These are phyloP conservation scores for Aotearoamyces nothofagi DNA, from an alignment of 2,329 filamentous ascomycete species.

Conservation along the genomic window DNA sequence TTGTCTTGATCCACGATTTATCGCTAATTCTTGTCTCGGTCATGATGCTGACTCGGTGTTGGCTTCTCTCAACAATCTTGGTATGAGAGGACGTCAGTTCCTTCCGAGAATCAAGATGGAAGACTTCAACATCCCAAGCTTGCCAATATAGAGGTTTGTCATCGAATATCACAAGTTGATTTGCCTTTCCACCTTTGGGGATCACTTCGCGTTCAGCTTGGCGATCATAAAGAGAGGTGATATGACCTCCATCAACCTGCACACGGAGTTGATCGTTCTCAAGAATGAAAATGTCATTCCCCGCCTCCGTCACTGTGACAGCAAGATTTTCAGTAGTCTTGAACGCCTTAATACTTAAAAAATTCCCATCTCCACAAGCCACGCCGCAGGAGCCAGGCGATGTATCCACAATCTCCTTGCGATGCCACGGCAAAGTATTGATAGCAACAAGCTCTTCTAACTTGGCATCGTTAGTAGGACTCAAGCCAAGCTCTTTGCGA, in stretches of 20 bases:
- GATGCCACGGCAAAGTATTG: conserved; percentile 79
- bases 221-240: conserved; percentile 74
- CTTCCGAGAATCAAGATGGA: conserved; percentile 74
- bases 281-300: conserved; percentile 56
- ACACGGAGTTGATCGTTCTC: conserved; percentile 65
- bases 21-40: conserved; percentile 82
- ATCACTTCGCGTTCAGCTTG: conserved; percentile 63
- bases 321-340: conserved; percentile 29
- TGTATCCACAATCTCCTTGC: conserved; percentile 57
- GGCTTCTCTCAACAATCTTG: conserved; percentile 52
- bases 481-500: conserved; percentile 49
- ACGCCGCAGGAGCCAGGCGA: conserved; percentile 36
- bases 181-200: conserved; percentile 58
- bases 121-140: conserved; percentile 96
- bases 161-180: conserved; percentile 88
- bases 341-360: conserved; percentile 35
- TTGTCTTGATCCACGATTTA: conserved; percentile 72
- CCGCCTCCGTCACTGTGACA: conserved; percentile 34
- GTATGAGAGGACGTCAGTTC: conserved; percentile 57
- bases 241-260: conserved; percentile 56
- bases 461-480: conserved; percentile 25
- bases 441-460: conserved; percentile 42
- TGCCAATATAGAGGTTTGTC: conserved; percentile 97
- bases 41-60: conserved; percentile 65
- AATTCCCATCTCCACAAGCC: conserved; percentile 38